phyloP scores from a whole-genome alignment of 2,329 filamentous ascomycete species.

The Talaromyces marneffei region DNA sequence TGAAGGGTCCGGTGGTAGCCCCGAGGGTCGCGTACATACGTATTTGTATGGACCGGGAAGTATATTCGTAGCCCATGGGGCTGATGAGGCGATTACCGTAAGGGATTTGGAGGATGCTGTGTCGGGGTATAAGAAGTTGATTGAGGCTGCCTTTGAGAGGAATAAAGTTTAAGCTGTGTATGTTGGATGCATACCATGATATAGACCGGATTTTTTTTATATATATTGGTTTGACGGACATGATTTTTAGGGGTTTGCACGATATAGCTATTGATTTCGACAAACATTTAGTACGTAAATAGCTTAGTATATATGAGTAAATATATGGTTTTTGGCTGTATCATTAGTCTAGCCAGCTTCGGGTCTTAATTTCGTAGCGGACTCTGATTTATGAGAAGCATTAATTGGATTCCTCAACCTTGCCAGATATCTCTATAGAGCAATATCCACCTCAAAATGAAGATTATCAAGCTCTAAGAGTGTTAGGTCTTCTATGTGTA shows the following conservation, averaged over 20 bases:
- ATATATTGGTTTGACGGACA: too few species aligned
- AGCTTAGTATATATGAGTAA: too few species aligned
- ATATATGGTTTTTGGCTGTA: too few species aligned
- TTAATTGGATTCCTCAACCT: too few species aligned
- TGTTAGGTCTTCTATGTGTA: not conserved
- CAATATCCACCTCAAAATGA: not conserved
- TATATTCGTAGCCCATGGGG: slow-evolving; percentile 82
- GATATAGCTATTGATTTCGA: too few species aligned
- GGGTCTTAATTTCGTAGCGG: too few species aligned
- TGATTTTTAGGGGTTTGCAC: too few species aligned
- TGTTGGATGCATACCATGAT: not conserved
- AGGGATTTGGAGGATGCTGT: slow-evolving; percentile 72
- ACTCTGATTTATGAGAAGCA: too few species aligned
- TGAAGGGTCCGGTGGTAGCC: slow-evolving; percentile 45
- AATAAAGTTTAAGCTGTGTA: not conserved
- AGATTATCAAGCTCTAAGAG: not conserved
- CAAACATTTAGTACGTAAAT: too few species aligned
- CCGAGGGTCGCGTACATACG: slow-evolving; percentile 35
- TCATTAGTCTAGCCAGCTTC: too few species aligned
- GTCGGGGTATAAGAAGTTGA: slow-evolving; percentile 67
- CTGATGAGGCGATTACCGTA: slow-evolving; percentile 72
- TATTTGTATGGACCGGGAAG: slow-evolving; percentile 60
- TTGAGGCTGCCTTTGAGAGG: slow-evolving; percentile 35
- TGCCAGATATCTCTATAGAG: not conserved
- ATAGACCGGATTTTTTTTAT: not conserved